phyloP scores from a whole-genome alignment of 139 green algal genomes.

The Eudorina sp. region DNA sequence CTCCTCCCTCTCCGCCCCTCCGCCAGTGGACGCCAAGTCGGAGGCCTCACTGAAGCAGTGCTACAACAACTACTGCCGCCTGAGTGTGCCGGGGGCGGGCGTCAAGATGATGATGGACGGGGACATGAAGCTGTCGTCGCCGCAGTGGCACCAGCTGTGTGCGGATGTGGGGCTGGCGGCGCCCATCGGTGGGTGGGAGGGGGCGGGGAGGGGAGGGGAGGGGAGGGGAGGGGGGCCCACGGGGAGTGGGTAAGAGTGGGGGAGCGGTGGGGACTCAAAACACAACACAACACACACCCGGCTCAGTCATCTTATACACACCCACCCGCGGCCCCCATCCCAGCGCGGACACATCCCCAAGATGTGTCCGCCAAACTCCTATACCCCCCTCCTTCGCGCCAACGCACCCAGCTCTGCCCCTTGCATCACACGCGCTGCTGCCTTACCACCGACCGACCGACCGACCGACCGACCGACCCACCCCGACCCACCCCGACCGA shows the following conservation, averaged over 20 bases:
- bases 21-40: conserved; percentile 23
- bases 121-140: neutral
- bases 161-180: conserved; percentile 36
- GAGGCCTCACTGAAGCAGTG: conserved; percentile 43
- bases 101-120: conserved; percentile 45
- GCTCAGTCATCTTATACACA: no score
- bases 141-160: conserved; percentile 42
- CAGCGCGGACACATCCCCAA: no score
- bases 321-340: no score
- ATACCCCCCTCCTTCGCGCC: no score
- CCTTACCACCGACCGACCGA: no score
- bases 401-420: no score
- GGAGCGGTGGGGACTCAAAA: neutral
- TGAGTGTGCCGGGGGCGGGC: neutral
- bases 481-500: no score
- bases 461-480: no score
- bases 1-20: neutral
- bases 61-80: conserved; percentile 53
- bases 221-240: no score
- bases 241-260: neutral
- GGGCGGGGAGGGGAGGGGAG: neutral
- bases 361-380: no score
- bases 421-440: no score
- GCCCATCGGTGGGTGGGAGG: conserved; percentile 21
- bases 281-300: no score